These are phyloP conservation scores for Ascochyta lentis DNA, from an alignment of 2,329 filamentous ascomycete genomes.

Conservation along the genomic window DNA sequence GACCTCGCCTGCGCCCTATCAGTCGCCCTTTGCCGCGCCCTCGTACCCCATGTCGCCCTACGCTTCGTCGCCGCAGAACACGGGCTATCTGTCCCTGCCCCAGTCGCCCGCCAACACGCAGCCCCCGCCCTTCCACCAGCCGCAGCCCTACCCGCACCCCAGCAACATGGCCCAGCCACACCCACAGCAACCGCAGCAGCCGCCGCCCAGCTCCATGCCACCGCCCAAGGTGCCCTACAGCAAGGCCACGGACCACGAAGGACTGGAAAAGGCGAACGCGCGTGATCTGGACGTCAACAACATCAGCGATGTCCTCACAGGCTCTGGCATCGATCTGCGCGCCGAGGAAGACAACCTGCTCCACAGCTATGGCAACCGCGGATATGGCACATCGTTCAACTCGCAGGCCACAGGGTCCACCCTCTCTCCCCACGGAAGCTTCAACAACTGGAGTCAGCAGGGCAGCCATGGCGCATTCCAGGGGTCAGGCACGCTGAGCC, in stretches of 20 bases:
- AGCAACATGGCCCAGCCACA: conserved; percentile 30
- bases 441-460: conserved; percentile 54
- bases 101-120: conserved; percentile 41
- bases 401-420: conserved; percentile 46
- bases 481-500: conserved; percentile 51
- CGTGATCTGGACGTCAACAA: conserved; percentile 70
- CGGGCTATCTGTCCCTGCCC: conserved; percentile 40
- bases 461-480: conserved; percentile 48
- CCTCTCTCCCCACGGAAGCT: conserved; percentile 53
- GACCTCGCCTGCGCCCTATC: conserved; percentile 62
- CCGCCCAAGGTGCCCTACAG: conserved; percentile 67
- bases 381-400: conserved; percentile 56
- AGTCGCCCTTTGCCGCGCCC: conserved; percentile 55
- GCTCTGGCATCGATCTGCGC: conserved; percentile 84
- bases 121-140: conserved; percentile 58
- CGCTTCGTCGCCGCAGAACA: conserved; percentile 41
- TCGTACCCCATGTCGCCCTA: conserved; percentile 49
- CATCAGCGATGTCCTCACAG: conserved; percentile 81
- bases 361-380: conserved; percentile 64
- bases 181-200: conserved; percentile 22
- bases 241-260: conserved; percentile 51
- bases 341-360: conserved; percentile 86
- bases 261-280: conserved; percentile 60
- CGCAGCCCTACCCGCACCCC: conserved; percentile 53
- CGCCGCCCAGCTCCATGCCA: conserved; percentile 59